Conservation (phyloP, 2,329 filamentous ascomycete genomes). For the Microsporum ferrugineum region DNA sequence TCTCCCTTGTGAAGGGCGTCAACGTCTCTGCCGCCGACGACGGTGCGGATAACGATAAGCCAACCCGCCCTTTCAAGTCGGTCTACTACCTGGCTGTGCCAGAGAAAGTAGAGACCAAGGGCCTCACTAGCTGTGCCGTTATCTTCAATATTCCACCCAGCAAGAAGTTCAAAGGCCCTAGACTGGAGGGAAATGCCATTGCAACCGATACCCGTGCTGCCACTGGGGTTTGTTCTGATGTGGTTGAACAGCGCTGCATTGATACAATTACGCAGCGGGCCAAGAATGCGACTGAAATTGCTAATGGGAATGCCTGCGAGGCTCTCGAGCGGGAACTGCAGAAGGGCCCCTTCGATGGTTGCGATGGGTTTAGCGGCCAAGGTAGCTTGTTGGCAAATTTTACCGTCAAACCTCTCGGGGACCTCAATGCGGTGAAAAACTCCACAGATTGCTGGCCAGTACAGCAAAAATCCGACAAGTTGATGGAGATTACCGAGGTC, state of each 20-base stretch:
- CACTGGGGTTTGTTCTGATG: conserved; percentile 11
- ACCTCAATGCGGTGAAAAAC: not conserved
- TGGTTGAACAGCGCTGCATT: conserved; percentile 14
- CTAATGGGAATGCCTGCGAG: not conserved
- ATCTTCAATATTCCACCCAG: conserved; percentile 13
- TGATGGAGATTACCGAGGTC: not conserved
- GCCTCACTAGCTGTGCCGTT: conserved; percentile 13
- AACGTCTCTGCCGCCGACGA: not conserved
- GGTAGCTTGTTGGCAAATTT: not conserved
- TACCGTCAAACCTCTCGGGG: not conserved
- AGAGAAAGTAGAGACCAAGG: not conserved
- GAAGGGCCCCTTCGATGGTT: not conserved
- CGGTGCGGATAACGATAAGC: not conserved
- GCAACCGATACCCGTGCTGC: conserved; percentile 2
- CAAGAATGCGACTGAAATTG: not conserved
- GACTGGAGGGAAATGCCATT: not conserved
- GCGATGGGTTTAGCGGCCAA: not conserved
- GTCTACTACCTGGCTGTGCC: conserved; percentile 15
- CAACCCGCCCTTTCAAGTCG: conserved; percentile 9
- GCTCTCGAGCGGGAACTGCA: not conserved
- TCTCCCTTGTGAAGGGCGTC: conserved; percentile 15
- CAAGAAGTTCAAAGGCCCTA: conserved; percentile 4
- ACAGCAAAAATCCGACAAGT: not conserved
- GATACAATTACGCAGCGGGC: conserved; percentile 11
- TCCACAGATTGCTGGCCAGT: not conserved